Evolutionary conservation across 2,329 filamentous ascomycete species (phyloP).

Genomic region (Seiridium cupressi): DNA sequence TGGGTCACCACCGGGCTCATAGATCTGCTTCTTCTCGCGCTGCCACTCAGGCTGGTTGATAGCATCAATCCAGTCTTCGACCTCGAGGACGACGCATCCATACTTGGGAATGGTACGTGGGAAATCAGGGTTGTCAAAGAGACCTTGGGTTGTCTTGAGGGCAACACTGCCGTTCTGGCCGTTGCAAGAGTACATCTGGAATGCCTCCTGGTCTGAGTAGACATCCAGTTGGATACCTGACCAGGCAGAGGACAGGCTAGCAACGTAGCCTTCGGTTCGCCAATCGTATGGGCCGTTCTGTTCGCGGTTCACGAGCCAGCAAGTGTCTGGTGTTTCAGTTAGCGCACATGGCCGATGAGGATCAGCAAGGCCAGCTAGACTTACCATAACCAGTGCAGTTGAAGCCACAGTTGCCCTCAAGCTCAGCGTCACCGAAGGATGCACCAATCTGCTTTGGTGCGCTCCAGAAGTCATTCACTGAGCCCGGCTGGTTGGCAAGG

Average conservation of each 20-base stretch:
- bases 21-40: conserved; percentile 60
- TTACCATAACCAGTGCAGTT: conserved; percentile 83
- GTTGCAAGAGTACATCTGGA: conserved; percentile 86
- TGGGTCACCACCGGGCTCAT: conserved; percentile 55
- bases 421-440: conserved; percentile 60
- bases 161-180: conserved; percentile 70
- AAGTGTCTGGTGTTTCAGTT: conserved; percentile 49
- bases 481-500: conserved; percentile 62
- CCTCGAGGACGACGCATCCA: conserved; percentile 87
- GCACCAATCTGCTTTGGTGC: conserved; percentile 75
- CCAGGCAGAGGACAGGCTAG: conserved; percentile 68
- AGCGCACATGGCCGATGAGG: too few relatives aligned
- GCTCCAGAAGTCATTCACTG: conserved; percentile 81
- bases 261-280: conserved; percentile 57
- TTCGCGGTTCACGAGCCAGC: conserved; percentile 66
- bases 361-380: conserved; percentile 12
- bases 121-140: conserved; percentile 51
- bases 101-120: conserved; percentile 68
- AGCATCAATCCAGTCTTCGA: conserved; percentile 89
- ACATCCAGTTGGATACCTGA: conserved; percentile 83
- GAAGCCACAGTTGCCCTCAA: conserved; percentile 73
- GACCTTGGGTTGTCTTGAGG: conserved; percentile 69
- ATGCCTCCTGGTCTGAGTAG: conserved; percentile 78
- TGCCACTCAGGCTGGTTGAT: conserved; percentile 93
- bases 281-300: conserved; percentile 60